Percentiles rank a stretch among this genome's conserved stretches.
These are phyloP conservation scores for Fusarium brevicatenulatum DNA, from an alignment of 2,329 filamentous ascomycete species.

Conservation along the genomic window DNA sequence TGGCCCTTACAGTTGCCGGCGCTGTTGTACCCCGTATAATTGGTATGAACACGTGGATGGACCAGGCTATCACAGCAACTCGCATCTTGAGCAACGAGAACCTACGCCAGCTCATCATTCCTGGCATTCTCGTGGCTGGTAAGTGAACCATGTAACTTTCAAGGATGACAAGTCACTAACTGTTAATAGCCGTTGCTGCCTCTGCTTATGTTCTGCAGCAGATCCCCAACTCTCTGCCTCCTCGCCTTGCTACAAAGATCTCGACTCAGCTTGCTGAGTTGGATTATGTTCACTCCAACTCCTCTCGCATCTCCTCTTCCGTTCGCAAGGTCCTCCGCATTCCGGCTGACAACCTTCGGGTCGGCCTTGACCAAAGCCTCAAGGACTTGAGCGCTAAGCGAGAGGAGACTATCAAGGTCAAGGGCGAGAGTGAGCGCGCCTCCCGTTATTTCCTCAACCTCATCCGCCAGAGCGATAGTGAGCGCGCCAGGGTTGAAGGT, in stretches of 20 bases:
- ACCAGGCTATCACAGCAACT: conserved; percentile 84
- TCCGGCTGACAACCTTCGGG: conserved; percentile 86
- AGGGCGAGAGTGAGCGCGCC: conserved; percentile 85
- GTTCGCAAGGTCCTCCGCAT: conserved; percentile 89
- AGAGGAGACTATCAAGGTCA: conserved; percentile 84
- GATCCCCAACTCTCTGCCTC: conserved; percentile 89
- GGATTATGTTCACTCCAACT: conserved; percentile 93
- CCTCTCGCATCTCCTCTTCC: conserved; percentile 82
- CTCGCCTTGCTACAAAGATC: conserved; percentile 86
- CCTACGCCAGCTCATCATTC: conserved; percentile 80
- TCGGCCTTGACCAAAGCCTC: conserved; percentile 83
- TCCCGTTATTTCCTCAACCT: conserved; percentile 91
- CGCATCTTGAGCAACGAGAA: conserved; percentile 85
- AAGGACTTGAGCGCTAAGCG: conserved; percentile 83
- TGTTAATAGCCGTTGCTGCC: conserved; percentile 72
- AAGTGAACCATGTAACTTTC: conserved; percentile 51
- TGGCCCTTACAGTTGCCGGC: conserved; percentile 91
- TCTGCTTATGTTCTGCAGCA: conserved; percentile 84
- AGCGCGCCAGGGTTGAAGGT: conserved; percentile 60
- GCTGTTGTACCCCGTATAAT: conserved; percentile 85
- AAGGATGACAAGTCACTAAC: conserved; percentile 6
- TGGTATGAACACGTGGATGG: conserved; percentile 87
- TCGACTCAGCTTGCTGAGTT: conserved; percentile 80
- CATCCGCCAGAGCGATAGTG: conserved; percentile 69
- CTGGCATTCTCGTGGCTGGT: conserved; percentile 82